A percentile compares a stretch with the other conserved stretches of the same genome.
Evolutionary conservation across 164 flowering plant genomes (phyloP).

Genomic region (Vitis cinerea): DNA sequence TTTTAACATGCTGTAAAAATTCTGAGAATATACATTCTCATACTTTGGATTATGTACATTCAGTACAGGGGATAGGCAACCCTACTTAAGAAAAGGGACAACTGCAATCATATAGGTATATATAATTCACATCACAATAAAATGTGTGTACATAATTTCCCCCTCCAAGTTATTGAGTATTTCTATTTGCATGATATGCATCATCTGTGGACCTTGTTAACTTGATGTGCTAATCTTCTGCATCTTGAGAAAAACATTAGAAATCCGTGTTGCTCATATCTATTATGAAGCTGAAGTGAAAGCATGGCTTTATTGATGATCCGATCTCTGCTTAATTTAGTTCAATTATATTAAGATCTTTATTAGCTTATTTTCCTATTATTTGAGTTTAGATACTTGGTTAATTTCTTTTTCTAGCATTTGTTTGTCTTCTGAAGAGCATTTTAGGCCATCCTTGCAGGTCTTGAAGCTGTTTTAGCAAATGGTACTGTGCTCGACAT

Average conservation of each 20-base stretch:
- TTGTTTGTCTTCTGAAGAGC: conserved; percentile 7
- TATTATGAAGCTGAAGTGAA: neutral
- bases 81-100: neutral
- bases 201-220: neutral
- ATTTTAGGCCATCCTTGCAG: conserved; percentile 35
- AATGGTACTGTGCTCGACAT: conserved; percentile 88
- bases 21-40: too few species aligned
- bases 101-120: neutral
- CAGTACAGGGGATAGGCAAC: neutral
- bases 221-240: neutral
- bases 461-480: conserved; percentile 91
- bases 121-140: neutral
- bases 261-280: too few species aligned
- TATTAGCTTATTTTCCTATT: neutral
- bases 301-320: neutral
- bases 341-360: neutral
- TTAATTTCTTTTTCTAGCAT: neutral
- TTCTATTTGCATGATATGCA: neutral
- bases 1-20: too few species aligned
- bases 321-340: neutral
- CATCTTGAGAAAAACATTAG: neutral
- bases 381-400: neutral
- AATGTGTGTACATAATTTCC: neutral
- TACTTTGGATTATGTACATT: neutral
- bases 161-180: neutral